Percentiles rank a stretch among this genome's conserved stretches.
Conservation (phyloP, 371 early-diverging fungal genomes). For the Mucor velutinosus region DNA sequence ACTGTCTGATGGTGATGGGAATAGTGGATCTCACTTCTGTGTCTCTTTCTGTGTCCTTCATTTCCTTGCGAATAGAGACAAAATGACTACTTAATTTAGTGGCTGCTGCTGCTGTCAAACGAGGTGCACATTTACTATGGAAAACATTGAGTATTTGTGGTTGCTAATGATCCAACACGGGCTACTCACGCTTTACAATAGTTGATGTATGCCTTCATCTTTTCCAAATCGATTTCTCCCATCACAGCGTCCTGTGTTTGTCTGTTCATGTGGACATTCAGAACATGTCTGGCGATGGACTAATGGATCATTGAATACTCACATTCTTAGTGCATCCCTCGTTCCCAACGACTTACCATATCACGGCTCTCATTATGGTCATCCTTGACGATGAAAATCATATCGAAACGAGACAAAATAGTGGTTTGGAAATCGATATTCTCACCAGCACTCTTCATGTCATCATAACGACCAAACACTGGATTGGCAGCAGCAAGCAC, state of each 20-base stretch:
- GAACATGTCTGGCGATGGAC: slow-evolving; percentile 92
- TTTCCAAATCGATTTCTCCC: slow-evolving; percentile 87
- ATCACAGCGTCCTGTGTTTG: slow-evolving; percentile 61
- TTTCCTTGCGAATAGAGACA: slow-evolving; percentile 89
- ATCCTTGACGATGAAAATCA: slow-evolving; percentile 97
- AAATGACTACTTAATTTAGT: slow-evolving; percentile 94
- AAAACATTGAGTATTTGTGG: not conserved
- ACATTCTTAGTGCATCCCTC: not conserved
- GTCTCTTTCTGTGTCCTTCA: slow-evolving; percentile 80
- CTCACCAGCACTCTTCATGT: slow-evolving; percentile 96
- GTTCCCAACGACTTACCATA: slow-evolving; percentile 43
- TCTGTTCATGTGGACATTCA: slow-evolving; percentile 88
- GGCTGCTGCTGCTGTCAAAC: slow-evolving; percentile 85
- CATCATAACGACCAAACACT: slow-evolving; percentile 99
- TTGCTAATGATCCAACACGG: too few species aligned
- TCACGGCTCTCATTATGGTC: slow-evolving; percentile 86
- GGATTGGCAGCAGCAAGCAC: slow-evolving; percentile 99
- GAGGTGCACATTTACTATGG: slow-evolving; percentile 89
- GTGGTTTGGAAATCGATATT: slow-evolving; percentile 99
- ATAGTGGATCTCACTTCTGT: slow-evolving; percentile 82
- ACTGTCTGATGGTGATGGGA: slow-evolving; percentile 99
- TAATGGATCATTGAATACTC: slow-evolving; percentile 14
- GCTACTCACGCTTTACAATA: slow-evolving; percentile 86
- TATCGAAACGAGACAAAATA: slow-evolving; percentile 96
- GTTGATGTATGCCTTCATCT: slow-evolving; percentile 92